Conservation (phyloP, 208 protist genomes). For the Acanthamoeba healyi region DNA sequence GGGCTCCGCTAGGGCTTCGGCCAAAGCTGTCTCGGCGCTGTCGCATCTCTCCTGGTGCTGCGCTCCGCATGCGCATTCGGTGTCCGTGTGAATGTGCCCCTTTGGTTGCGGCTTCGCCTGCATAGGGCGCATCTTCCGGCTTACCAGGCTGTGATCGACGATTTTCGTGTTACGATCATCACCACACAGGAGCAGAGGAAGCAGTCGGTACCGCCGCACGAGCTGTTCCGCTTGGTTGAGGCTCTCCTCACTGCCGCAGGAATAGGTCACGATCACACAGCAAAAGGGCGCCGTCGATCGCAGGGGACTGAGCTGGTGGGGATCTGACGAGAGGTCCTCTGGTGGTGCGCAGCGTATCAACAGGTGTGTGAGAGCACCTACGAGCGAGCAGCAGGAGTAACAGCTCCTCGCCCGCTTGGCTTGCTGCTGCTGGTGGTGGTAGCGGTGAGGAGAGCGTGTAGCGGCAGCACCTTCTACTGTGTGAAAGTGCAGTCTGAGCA, state of each 20-base stretch:
- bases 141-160: background rate
- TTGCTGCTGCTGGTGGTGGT: too few relatives aligned
- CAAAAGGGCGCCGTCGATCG: background rate
- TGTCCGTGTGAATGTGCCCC: background rate
- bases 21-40: background rate
- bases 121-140: background rate
- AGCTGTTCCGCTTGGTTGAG: background rate
- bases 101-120: background rate
- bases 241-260: background rate
- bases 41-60: background rate
- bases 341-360: background rate
- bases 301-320: background rate
- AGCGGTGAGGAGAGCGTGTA: background rate
- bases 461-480: background rate
- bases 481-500: constrained; percentile 5
- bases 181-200: background rate
- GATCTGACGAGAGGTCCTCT: background rate
- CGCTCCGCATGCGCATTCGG: background rate
- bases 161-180: background rate
- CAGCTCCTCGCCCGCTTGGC: too few relatives aligned
- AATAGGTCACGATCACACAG: constrained; percentile 15
- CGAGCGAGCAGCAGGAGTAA: too few relatives aligned
- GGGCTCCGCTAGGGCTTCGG: background rate
- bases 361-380: too few relatives aligned
- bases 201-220: background rate